Evolutionary conservation across 768 basidiomycete species (phyloP), one percentile per base, ranked within the genome.

Genomic region (Podaxis rugospora): DNA sequence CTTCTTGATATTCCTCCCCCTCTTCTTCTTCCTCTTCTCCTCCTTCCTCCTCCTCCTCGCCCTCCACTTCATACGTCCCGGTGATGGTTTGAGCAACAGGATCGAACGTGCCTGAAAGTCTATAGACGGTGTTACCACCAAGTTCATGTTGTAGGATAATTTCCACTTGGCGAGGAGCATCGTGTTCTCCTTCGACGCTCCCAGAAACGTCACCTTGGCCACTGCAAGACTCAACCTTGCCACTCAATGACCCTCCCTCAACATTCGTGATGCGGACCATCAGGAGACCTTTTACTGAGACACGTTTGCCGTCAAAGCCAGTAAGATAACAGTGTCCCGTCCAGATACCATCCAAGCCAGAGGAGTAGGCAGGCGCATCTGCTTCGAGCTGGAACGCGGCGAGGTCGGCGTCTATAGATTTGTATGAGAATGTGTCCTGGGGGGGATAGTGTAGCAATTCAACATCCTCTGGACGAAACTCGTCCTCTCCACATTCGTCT

Each of bases 391-490:
- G 66, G 21, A 60, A 65, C 2, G 25, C 25, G 25, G 25, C 25
- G 3, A 73, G 71, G 53, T 74, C 73, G 59, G 66, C 68, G 61
- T 75, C 75, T 56, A 74, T 65, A 4, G 71, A 67, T 5, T 66
- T 67, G 16, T 72, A 58, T 39, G 57, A 68, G 60, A 72, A 76
- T 7, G 67, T 71, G 44, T 75, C 73, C 50, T 71, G 70, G 10
- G 73, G 71, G 0, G 71, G 72, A 51, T 71, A 73, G 52, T 74
- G 73, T 21, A 74, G 66, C 21, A 74, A 35, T 40, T 67, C 60
- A 13, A 70, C 66, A n/a, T 60, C 57, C 4, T 66, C 67, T 11
- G 52, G 11, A 2, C 66, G 62, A n/a, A 69, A 46, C 32, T 28
- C 51, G 49, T 56, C 65, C 14, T 61, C 65, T 50, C 27, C 55